Percentiles rank a stretch among this genome's conserved stretches.
phyloP scores from a whole-genome alignment of 257 asterid genomes.

The Solanum chaucha region DNA sequence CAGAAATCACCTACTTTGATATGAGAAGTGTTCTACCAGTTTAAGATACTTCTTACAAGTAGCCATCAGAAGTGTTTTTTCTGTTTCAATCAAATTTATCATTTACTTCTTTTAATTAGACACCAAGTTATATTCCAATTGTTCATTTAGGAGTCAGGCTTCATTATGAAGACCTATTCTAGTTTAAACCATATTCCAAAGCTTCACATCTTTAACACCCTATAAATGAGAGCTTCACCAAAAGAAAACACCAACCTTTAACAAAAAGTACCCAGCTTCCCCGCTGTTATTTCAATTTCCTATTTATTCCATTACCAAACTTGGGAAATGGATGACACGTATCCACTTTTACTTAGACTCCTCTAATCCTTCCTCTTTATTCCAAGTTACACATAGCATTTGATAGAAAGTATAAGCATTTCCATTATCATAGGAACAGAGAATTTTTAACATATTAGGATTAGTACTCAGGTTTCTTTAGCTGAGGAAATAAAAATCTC shows the following conservation, averaged over 20 bases:
- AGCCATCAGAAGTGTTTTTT: neutral
- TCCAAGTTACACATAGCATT: neutral
- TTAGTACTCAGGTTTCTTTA: too few relatives aligned
- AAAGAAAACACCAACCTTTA: neutral
- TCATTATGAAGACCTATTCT: neutral
- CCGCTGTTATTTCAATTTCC: neutral
- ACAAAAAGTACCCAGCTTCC: neutral
- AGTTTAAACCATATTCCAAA: neutral
- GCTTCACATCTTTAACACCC: neutral
- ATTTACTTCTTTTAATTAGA: neutral
- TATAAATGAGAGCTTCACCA: neutral
- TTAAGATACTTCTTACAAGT: neutral
- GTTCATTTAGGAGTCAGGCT: neutral
- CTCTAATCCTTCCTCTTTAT: neutral
- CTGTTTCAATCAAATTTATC: neutral
- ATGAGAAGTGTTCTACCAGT: neutral
- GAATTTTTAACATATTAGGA: too few relatives aligned
- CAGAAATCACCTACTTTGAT: neutral
- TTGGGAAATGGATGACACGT: neutral
- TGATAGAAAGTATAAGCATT: neutral
- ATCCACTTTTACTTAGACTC: neutral
- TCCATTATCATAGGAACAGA: neutral
- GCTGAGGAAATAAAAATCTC: too few relatives aligned
- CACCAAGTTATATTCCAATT: neutral
- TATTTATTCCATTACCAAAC: neutral